These are phyloP conservation scores for Vigna trinervia DNA, from an alignment of 306 rosid genomes.

Conservation along the genomic window DNA sequence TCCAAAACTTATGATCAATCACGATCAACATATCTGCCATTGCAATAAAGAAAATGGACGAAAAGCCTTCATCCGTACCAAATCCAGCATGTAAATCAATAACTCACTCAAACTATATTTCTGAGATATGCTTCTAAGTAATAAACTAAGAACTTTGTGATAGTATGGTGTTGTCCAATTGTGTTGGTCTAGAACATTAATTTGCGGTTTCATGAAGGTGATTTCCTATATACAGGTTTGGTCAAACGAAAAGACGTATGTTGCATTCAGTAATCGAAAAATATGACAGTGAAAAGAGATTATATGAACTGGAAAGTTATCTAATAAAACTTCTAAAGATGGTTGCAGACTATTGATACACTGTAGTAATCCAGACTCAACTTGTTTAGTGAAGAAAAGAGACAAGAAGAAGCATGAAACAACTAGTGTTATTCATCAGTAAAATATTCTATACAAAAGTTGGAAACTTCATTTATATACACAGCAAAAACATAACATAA, in stretches of 20 bases:
- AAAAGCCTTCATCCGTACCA: conserved; percentile 19
- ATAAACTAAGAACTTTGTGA: background rate
- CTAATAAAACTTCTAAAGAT: background rate
- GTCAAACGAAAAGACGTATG: background rate
- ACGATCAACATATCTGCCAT: background rate
- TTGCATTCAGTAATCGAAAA: conserved; percentile 9
- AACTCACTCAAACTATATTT: background rate
- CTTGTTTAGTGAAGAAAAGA: too few relatives aligned
- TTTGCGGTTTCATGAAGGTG: background rate
- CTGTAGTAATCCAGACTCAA: too few relatives aligned
- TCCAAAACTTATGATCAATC: conserved; percentile 17
- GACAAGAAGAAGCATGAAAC: too few relatives aligned
- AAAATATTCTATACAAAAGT: too few relatives aligned
- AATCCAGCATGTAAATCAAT: conserved; percentile 17
- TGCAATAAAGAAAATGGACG: background rate
- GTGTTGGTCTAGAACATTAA: background rate
- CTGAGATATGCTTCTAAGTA: background rate
- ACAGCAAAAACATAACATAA: too few relatives aligned
- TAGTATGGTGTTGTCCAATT: background rate
- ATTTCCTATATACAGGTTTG: background rate
- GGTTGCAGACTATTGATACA: background rate
- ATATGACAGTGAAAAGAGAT: background rate
- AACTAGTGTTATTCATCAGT: too few relatives aligned
- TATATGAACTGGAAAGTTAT: background rate
- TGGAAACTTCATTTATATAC: too few relatives aligned